Evolutionary conservation across 495 filamentous ascomycete genomes (phyloP).

Genomic region (Tuber borchii): DNA sequence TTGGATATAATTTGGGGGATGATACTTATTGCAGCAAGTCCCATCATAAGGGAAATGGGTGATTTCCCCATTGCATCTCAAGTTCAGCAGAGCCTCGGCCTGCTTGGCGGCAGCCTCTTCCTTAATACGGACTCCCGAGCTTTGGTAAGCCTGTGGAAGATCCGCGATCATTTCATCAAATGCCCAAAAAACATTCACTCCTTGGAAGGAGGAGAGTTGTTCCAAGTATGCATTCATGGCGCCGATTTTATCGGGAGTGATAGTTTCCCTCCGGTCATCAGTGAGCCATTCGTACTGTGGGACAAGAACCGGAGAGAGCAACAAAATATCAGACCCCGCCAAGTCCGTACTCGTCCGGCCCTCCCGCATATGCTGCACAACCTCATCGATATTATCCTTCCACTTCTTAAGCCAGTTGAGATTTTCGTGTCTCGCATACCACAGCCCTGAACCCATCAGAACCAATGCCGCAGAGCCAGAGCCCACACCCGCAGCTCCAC

Average conservation of each 20-base stretch:
- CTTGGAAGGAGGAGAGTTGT: slow-evolving; percentile 45
- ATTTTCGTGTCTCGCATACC: slow-evolving; percentile 52
- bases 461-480: slow-evolving; percentile 43
- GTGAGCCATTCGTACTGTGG: slow-evolving; percentile 52
- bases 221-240: slow-evolving; percentile 54
- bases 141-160: slow-evolving; percentile 44
- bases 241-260: slow-evolving; percentile 50
- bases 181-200: slow-evolving; percentile 51
- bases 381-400: slow-evolving; percentile 46
- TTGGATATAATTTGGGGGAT: slow-evolving; percentile 41
- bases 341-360: slow-evolving; percentile 29
- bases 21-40: slow-evolving; percentile 55
- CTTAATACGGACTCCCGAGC: slow-evolving; percentile 52
- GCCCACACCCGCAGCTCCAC: slow-evolving; percentile 12
- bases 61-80: slow-evolving; percentile 52
- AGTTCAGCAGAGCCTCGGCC: slow-evolving; percentile 54
- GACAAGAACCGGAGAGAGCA: slow-evolving; percentile 53
- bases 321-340: slow-evolving; percentile 43
- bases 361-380: slow-evolving; percentile 41
- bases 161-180: slow-evolving; percentile 47
- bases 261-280: slow-evolving; percentile 46
- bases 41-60: slow-evolving; percentile 48
- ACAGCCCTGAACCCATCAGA: slow-evolving; percentile 52
- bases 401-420: slow-evolving; percentile 48
- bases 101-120: slow-evolving; percentile 48